phyloP scores from a whole-genome alignment of 2,329 filamentous ascomycete species.

The Colletotrichum coccodes region DNA sequence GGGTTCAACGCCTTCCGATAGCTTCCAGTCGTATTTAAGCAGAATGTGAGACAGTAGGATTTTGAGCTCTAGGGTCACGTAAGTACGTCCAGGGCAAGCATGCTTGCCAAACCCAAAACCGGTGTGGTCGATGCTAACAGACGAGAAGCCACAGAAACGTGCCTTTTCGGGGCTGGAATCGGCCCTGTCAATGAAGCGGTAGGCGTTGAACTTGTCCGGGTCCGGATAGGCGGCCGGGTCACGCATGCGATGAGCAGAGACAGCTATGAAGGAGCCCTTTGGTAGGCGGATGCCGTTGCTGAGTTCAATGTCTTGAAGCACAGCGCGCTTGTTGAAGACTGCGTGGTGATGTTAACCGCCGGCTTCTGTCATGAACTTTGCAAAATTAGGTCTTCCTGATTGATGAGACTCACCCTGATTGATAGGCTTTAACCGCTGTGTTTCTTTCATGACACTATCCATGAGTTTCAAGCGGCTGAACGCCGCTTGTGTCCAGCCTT shows the following conservation, averaged over 20 bases:
- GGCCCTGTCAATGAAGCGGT: conserved; percentile 5
- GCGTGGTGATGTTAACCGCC: neutral
- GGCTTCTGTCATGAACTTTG: too few relatives aligned
- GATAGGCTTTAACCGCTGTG: neutral
- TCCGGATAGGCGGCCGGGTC: neutral
- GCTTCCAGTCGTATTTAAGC: conserved; percentile 4
- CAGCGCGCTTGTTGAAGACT: neutral
- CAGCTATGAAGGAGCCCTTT: neutral
- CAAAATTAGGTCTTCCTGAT: too few relatives aligned
- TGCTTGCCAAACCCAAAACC: conserved; percentile 14
- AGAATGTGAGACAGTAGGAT: neutral
- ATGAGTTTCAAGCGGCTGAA: conserved; percentile 4
- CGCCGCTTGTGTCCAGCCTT: conserved; percentile 1
- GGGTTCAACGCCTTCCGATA: neutral
- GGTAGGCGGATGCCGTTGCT: neutral
- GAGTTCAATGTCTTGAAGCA: neutral
- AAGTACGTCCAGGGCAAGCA: conserved; percentile 16
- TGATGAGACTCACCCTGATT: neutral
- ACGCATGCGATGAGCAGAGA: conserved; percentile 10
- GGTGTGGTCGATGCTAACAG: conserved; percentile 3
- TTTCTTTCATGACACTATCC: conserved; percentile 13
- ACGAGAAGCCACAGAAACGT: neutral
- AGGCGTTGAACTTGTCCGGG: neutral
- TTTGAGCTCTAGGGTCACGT: conserved; percentile 4
- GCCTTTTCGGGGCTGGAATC: neutral